Evolutionary conservation across 2,329 filamentous ascomycete species (phyloP), one percentile per base, ranked within the genome.

Genomic region (Colletotrichum falcatum): DNA sequence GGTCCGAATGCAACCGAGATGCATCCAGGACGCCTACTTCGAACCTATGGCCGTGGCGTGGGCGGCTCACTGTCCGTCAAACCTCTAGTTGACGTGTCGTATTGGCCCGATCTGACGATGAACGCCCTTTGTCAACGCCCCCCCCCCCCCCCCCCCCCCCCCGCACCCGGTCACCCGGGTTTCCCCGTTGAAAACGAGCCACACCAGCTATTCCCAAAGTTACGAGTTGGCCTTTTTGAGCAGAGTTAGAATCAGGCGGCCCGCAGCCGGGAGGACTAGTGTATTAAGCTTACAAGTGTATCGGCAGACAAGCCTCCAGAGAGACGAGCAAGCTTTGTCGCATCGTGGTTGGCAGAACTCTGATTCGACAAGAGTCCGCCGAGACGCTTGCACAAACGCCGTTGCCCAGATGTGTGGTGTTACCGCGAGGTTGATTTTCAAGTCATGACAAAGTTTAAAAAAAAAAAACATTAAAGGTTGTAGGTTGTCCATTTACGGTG

Each of bases 1-100:
- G 56, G 58, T 53, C 44, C 44, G 30, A 56, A 54, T 66, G n/a
- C 64, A 54, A 20, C 33, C 35, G n/a, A 6, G 55, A 44, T 66
- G 56, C 28, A 61, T 8, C 30, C 7, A 7, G 30, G 30, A 33
- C 6, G 18, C 18, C 14, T 28, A 4, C n/a, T n/a, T n/a, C n/a
- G n/a, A n/a, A n/a, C 5, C 12, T 23, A 28, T 12, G 26, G 14
- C 1, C 8, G 23, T 28, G 12, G n/a, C 23, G 9, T 49, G 23
- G 23, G 48, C 48, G 23, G 23, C 48, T 28, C 23, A 49, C n/a
- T 46, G 6, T 28, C 46, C 6, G 5, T 28, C 1, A 49, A 49
- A 14, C 12, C 18, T 49, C 28, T 14, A 28, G 23, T 28, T 26
- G 1, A 16, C 16, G 2, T 23, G 5, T 28, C 28, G 23, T 49